A percentile compares a stretch with the other conserved stretches of the same genome.
Evolutionary conservation across 2,329 filamentous ascomycete species (phyloP).

Genomic region (Cryphonectria japonica): DNA sequence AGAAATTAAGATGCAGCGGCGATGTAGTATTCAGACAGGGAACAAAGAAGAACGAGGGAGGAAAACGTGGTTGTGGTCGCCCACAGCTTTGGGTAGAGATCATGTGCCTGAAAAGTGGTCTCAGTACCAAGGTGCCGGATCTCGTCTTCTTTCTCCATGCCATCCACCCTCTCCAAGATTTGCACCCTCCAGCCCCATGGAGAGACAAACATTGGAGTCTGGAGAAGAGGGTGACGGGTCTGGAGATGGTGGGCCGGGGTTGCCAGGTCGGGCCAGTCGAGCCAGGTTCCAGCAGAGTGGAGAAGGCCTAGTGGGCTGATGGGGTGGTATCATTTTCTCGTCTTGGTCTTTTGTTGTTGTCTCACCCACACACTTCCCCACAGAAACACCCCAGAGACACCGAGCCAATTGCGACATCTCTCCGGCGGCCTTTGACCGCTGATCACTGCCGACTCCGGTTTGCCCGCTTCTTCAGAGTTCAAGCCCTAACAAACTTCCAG

Average conservation of each 20-base stretch:
- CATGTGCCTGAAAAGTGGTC: too few relatives aligned
- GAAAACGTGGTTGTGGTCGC: too few relatives aligned
- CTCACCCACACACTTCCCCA: neutral
- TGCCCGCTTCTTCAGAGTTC: neutral
- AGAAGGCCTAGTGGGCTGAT: neutral
- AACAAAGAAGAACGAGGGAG: neutral
- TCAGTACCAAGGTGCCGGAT: too few relatives aligned
- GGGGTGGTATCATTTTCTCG: neutral
- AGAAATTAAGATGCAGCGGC: neutral
- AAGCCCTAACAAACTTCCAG: too few relatives aligned
- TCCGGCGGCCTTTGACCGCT: conserved; percentile 7
- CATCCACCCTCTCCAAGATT: neutral
- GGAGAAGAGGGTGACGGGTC: neutral
- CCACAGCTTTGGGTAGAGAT: too few relatives aligned
- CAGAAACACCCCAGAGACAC: conserved; percentile 17
- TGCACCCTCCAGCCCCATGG: conserved; percentile 13
- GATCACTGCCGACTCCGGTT: conserved; percentile 16
- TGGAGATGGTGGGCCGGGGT: conserved; percentile 19
- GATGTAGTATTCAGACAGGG: neutral
- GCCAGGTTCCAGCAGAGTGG: neutral
- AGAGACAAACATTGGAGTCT: conserved; percentile 24
- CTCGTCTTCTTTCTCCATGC: too few relatives aligned
- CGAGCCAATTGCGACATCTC: conserved; percentile 12
- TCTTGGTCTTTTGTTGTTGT: neutral
- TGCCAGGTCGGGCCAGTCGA: neutral